Conservation (phyloP, 306 rosid species). For the Cicer pinnatifidum region DNA sequence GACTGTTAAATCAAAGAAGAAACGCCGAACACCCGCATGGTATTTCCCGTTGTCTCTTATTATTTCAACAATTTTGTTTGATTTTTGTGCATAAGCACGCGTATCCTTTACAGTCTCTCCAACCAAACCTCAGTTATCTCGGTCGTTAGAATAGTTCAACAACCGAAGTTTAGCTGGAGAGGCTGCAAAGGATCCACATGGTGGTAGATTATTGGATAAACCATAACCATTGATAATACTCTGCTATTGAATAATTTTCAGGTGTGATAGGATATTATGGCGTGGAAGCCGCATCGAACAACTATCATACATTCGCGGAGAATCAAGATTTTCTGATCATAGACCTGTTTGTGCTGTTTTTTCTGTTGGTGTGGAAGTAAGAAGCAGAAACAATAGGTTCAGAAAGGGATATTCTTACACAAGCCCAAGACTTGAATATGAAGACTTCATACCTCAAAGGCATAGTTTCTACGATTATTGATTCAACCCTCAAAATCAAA, state of each 20-base stretch:
- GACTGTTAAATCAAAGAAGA: constrained; percentile 76
- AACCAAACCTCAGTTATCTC: too few relatives aligned
- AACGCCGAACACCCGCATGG: constrained; percentile 94
- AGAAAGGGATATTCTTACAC: constrained; percentile 75
- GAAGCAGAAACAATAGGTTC: constrained; percentile 61
- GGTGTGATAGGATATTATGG: constrained; percentile 93
- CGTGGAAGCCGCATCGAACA: constrained; percentile 76
- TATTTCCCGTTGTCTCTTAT: constrained; percentile 21
- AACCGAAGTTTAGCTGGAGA: too few relatives aligned
- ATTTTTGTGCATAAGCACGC: too few relatives aligned
- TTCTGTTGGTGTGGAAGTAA: constrained; percentile 68
- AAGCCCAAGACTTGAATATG: constrained; percentile 59
- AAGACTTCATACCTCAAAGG: constrained; percentile 74
- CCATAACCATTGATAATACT: constrained; percentile 4
- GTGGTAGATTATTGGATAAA: not conserved
- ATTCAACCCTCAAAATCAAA: constrained; percentile 32
- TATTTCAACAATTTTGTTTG: not conserved
- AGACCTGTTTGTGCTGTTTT: constrained; percentile 81
- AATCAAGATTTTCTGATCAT: constrained; percentile 86
- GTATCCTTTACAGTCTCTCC: too few relatives aligned
- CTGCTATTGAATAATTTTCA: constrained; percentile 40
- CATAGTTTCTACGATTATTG: constrained; percentile 74
- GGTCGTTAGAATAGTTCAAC: too few relatives aligned
- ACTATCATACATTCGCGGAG: constrained; percentile 72
- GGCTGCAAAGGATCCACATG: too few relatives aligned